phyloP scores from a whole-genome alignment of 768 basidiomycete genomes.

The Mycena rebaudengoi region DNA sequence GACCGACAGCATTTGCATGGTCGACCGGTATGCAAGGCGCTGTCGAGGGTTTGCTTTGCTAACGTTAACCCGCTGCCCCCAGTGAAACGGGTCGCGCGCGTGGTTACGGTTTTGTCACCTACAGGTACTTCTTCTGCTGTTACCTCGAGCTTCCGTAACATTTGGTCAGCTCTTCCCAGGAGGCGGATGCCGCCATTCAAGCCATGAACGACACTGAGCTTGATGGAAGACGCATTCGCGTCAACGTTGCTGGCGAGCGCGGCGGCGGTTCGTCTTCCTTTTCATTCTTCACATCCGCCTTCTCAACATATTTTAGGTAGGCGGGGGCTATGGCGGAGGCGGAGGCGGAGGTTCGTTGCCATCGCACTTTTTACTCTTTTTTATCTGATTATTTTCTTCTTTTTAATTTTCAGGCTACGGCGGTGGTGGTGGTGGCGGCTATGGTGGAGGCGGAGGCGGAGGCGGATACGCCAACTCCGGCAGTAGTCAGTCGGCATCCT shows the following conservation, averaged over 20 bases:
- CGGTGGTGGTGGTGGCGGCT: constrained; percentile 19
- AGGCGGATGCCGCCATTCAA: constrained; percentile 82
- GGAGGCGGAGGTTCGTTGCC: constrained; percentile 32
- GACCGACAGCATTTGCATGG: constrained; percentile 85
- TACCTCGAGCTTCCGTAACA: too few species aligned
- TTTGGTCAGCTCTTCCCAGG: constrained; percentile 51
- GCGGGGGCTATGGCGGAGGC: too few species aligned
- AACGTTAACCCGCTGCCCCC: not conserved
- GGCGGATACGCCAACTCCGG: constrained; percentile 37
- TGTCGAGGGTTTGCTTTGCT: constrained; percentile 58
- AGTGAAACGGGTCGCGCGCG: constrained; percentile 83
- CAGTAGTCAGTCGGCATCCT: constrained; percentile 26
- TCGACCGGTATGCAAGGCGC: too few species aligned
- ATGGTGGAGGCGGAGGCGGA: constrained; percentile 35
- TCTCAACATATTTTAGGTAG: constrained; percentile 23
- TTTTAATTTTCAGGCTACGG: constrained; percentile 34
- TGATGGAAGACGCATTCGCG: constrained; percentile 89
- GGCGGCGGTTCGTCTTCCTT: constrained; percentile 36
- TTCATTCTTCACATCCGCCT: constrained; percentile 29
- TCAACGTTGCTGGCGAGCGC: constrained; percentile 37
- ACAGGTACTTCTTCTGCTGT: too few species aligned
- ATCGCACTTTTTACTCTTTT: too few species aligned
- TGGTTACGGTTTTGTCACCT: constrained; percentile 97
- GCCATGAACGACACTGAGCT: constrained; percentile 89
- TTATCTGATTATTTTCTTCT: too few species aligned